Evolutionary conservation across 148 eudicot genomes (phyloP), one percentile per base, ranked within the genome.

Genomic region (Mesembryanthemum crystallinum): DNA sequence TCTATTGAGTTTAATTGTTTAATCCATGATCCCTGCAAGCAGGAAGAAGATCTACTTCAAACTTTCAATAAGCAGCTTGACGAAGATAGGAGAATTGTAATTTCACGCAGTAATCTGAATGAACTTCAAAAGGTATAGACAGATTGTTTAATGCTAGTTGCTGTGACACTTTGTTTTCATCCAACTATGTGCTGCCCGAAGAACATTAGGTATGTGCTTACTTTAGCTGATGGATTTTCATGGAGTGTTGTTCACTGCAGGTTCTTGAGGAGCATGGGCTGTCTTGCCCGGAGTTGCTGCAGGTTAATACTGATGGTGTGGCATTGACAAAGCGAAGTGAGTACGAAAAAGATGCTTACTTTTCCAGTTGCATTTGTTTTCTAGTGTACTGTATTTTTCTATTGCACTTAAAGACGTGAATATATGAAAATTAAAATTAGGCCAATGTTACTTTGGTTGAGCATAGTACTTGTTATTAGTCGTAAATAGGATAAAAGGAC

Each of bases 61-160:
- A 88, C 85, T 83, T 92, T 95, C 79, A 92, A 88, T 78, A 92
- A 95, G 76, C 99, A 95, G 80, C 85, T 95, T 77, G 98, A 95
- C 79, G 99, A 92, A 73, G 99, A 95, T 80, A 86, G 89, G 76
- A 91, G 88, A 87, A 91, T 95, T 71, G 88, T 90, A 29, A 88
- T 95, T 66, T 87, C 98, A 32, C 86, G 99, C 61, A 92, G 94
- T 83, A 95, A 95, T 83, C 71, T 95, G 68, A 88, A 81, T 81
- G 98, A 95, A 79, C 82, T 95, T 71, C 92, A 89, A 49, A 92
- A 95, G 98, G 99, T 92, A 85, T 55, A 13, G 18, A 78, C 60
- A 18, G 35, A 23, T 64, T 70, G 32, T 54, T 64, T 28, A 9
- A 12, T 12, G 61, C 15, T 23, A 51, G 54, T 79, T 4, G 29